Evolutionary conservation across 176 grass and related monocot species (phyloP).

Genomic region (Elaeis guineensis): DNA sequence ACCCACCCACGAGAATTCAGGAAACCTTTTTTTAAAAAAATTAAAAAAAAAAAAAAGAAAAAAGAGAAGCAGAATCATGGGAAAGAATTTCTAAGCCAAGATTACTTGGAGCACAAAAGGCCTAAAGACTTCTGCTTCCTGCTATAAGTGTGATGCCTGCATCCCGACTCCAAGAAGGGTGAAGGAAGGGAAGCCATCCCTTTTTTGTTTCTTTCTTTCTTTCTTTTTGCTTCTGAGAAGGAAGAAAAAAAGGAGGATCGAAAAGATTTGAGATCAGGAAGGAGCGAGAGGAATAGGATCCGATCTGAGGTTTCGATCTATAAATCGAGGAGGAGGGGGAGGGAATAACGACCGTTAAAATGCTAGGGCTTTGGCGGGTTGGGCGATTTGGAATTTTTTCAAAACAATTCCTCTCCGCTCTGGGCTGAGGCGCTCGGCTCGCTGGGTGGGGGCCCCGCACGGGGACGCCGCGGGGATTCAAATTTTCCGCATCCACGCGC

Average conservation of each 20-base stretch:
- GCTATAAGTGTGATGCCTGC: conserved; percentile 55
- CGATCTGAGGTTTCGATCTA: too few species aligned
- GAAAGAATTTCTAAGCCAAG: neutral
- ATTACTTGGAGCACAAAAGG: conserved; percentile 88
- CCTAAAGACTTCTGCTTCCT: conserved; percentile 89
- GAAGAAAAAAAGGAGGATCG: neutral
- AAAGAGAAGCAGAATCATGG: neutral
- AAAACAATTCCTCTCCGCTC: too few species aligned
- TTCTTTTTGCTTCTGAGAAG: neutral
- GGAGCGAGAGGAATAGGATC: neutral
- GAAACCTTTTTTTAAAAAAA: too few species aligned
- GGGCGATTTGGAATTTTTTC: too few species aligned
- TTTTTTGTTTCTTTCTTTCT: too few species aligned
- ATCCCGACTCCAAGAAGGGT: neutral
- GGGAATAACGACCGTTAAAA: too few species aligned
- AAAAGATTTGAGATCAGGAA: neutral
- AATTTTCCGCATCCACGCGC: too few species aligned
- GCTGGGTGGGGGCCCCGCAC: too few species aligned
- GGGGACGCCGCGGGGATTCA: too few species aligned
- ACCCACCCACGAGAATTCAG: neutral
- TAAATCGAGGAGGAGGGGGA: too few species aligned
- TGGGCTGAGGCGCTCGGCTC: too few species aligned
- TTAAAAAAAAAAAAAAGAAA: neutral
- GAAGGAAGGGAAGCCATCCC: neutral
- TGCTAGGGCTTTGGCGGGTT: too few species aligned